Conservation (phyloP, 805 yeast genomes). For the Jamesozyma jinghongensis region DNA sequence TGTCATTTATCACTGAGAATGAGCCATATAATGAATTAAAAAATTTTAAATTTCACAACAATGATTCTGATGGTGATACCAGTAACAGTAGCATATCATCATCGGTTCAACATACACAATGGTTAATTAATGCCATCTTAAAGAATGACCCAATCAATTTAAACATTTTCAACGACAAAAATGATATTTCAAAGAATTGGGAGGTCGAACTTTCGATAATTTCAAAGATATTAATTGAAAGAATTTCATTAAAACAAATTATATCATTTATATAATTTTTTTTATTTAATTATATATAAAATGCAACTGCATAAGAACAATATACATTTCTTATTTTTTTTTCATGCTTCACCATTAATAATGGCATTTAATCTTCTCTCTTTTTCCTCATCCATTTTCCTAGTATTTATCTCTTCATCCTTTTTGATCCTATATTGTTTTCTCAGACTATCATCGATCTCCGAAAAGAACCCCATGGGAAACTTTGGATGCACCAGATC, state of each 20-base stretch:
- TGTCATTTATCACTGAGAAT: slow-evolving; percentile 11
- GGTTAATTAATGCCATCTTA: slow-evolving; percentile 15
- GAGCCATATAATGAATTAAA: slow-evolving; percentile 14
- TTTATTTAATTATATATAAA: slow-evolving; percentile 1
- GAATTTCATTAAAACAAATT: slow-evolving; percentile 5
- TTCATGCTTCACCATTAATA: slow-evolving; percentile 25
- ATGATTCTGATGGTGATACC: slow-evolving; percentile 2
- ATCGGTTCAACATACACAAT: slow-evolving; percentile 15
- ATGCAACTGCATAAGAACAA: not conserved
- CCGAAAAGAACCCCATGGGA: slow-evolving; percentile 18
- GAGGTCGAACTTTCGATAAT: slow-evolving; percentile 6
- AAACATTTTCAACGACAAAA: slow-evolving; percentile 7
- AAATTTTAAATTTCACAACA: slow-evolving; percentile 4
- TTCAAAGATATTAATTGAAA: slow-evolving; percentile 6
- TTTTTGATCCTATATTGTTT: slow-evolving; percentile 20
- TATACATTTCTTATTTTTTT: not conserved
- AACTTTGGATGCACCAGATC: slow-evolving; percentile 79
- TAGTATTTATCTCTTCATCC: slow-evolving; percentile 29
- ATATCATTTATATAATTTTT: slow-evolving; percentile 1
- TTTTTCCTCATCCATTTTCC: slow-evolving; percentile 28
- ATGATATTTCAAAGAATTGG: slow-evolving; percentile 5
- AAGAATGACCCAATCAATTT: slow-evolving; percentile 14
- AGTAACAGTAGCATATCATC: not conserved
- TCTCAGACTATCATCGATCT: slow-evolving; percentile 29
- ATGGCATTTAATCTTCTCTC: slow-evolving; percentile 31